A percentile compares a stretch with the other conserved stretches of the same genome.
phyloP scores from a whole-genome alignment of 2,329 filamentous ascomycete species.

The Penicillium palitans region DNA sequence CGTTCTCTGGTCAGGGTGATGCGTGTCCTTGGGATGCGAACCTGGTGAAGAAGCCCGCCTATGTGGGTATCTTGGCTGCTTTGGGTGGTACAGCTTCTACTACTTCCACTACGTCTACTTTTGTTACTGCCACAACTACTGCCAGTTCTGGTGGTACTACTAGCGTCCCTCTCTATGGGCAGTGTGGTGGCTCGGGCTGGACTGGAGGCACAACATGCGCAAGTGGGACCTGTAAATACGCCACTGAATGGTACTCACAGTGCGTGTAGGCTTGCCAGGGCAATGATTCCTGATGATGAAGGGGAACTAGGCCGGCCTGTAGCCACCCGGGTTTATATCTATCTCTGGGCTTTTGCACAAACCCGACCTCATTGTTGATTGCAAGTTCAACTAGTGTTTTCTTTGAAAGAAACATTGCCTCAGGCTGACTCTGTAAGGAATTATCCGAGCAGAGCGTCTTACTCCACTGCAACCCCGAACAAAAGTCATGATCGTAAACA shows the following conservation, averaged over 20 bases:
- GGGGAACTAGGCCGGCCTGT: neutral
- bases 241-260: constrained; percentile 35
- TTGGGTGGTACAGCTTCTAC: constrained; percentile 20
- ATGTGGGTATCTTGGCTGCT: constrained; percentile 36
- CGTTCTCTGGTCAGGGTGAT: constrained; percentile 45
- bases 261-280: constrained; percentile 21
- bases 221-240: constrained; percentile 28
- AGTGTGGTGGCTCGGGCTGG: constrained; percentile 34
- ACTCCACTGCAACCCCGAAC: constrained; percentile 1
- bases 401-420: neutral
- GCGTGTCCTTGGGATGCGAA: constrained; percentile 51
- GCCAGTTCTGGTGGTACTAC: constrained; percentile 9
- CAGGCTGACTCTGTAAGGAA: neutral
- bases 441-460: neutral
- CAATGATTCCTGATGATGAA: neutral
- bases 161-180: constrained; percentile 26
- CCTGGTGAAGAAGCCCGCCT: constrained; percentile 50
- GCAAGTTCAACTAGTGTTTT: neutral
- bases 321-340: neutral
- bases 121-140: constrained; percentile 20
- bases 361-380: neutral
- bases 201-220: constrained; percentile 30
- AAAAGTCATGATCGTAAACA: constrained; percentile 17
- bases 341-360: neutral
- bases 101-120: constrained; percentile 13